phyloP scores from a whole-genome alignment of 1,284 basidiomycete species.

The Boletus semigastroideus region DNA sequence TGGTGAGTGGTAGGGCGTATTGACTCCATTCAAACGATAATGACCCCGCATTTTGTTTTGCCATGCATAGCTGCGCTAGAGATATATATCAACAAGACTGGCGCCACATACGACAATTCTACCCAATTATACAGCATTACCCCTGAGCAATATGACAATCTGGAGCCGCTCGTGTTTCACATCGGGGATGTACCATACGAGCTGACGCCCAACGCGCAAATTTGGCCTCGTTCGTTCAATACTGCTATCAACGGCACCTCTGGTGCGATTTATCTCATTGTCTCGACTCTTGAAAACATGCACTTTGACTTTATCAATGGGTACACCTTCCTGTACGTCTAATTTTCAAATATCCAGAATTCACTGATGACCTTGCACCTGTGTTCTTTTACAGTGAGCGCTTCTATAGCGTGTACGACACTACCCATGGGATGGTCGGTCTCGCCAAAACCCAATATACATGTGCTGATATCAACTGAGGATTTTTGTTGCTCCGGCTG shows the following conservation, averaged over 20 bases:
- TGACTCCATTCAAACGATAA: neutral
- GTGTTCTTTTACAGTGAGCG: slow-evolving; percentile 7
- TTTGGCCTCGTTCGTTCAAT: slow-evolving; percentile 52
- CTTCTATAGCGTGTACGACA: slow-evolving; percentile 42
- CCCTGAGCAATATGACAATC: slow-evolving; percentile 25
- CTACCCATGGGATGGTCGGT: slow-evolving; percentile 43
- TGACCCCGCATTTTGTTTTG: too few species aligned
- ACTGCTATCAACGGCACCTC: slow-evolving; percentile 37
- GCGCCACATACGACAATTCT: slow-evolving; percentile 43
- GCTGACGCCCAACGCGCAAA: slow-evolving; percentile 49
- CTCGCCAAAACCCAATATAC: slow-evolving; percentile 36
- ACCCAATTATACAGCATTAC: slow-evolving; percentile 45
- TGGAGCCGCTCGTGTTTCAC: slow-evolving; percentile 13
- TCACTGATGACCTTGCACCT: neutral
- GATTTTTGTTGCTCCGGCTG: too few species aligned
- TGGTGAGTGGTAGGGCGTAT: slow-evolving; percentile 21
- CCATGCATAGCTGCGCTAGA: slow-evolving; percentile 44
- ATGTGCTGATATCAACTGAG: neutral
- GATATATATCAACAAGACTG: slow-evolving; percentile 49
- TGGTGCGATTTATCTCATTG: slow-evolving; percentile 45
- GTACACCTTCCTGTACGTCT: slow-evolving; percentile 19
- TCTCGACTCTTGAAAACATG: slow-evolving; percentile 25
- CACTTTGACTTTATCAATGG: neutral
- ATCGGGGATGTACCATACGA: slow-evolving; percentile 35
- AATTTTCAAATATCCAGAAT: too few species aligned